Percentiles rank a stretch among this genome's conserved stretches.
phyloP scores from a whole-genome alignment of 805 yeast genomes.

The Spathaspora arborariae region DNA sequence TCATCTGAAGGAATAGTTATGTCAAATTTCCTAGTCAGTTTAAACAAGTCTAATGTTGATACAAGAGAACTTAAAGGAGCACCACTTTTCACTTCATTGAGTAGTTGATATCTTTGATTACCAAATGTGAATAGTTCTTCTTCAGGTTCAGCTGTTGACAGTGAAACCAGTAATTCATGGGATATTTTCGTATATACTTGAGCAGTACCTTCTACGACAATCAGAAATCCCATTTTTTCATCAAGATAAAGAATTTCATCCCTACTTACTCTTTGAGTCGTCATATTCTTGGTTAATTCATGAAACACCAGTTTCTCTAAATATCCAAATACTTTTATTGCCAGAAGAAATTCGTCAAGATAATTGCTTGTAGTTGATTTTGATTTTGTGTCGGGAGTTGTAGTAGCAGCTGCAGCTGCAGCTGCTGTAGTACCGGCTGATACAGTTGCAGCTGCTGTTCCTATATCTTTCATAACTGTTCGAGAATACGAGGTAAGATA shows the following conservation, averaged over 20 bases:
- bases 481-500: constrained; percentile 60
- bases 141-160: constrained; percentile 25
- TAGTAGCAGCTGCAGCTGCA: not conserved
- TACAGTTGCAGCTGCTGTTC: not conserved
- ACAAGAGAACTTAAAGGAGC: constrained; percentile 81
- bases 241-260: constrained; percentile 76
- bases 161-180: constrained; percentile 11
- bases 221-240: constrained; percentile 78
- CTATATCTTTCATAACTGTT: constrained; percentile 28
- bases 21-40: not conserved
- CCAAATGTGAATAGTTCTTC: constrained; percentile 42
- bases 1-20: constrained; percentile 1
- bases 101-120: constrained; percentile 61
- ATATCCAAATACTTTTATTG: constrained; percentile 92
- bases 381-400: constrained; percentile 9
- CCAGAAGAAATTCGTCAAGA: constrained; percentile 83
- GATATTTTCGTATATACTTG: constrained; percentile 65
- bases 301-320: constrained; percentile 87
- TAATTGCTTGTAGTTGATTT: constrained; percentile 53
- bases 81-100: constrained; percentile 80
- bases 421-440: not conserved
- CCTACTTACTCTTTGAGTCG: constrained; percentile 73
- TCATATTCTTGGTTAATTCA: constrained; percentile 87
- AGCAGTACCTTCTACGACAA: constrained; percentile 88
- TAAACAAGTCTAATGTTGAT: constrained; percentile 73